phyloP scores from a whole-genome alignment of 2,329 filamentous ascomycete species.

The Camillea tinctor region DNA sequence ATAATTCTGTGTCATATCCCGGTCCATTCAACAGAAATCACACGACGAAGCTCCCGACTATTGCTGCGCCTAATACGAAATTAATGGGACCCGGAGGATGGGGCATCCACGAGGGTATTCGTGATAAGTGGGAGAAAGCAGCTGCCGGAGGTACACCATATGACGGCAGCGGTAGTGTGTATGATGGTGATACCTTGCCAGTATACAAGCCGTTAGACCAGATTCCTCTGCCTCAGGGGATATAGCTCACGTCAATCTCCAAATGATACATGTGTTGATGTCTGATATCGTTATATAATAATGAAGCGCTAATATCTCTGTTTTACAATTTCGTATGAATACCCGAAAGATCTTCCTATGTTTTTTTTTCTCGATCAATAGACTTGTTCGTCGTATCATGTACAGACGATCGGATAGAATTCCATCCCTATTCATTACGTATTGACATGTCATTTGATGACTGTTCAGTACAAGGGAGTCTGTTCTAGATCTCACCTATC shows the following conservation, averaged over 20 bases:
- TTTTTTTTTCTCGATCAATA: too few species aligned
- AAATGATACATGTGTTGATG: not conserved
- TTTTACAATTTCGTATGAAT: not conserved
- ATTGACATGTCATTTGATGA: too few species aligned
- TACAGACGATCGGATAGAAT: too few species aligned
- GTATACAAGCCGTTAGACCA: constrained; percentile 37
- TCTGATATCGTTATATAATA: too few species aligned
- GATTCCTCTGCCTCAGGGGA: constrained; percentile 6
- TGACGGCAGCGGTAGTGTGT: constrained; percentile 43
- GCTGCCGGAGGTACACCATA: constrained; percentile 40
- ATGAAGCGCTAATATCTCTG: not conserved
- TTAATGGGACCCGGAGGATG: constrained; percentile 43
- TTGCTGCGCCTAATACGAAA: constrained; percentile 43
- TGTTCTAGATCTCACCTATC: too few species aligned
- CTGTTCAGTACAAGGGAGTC: too few species aligned
- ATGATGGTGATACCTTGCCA: constrained; percentile 41
- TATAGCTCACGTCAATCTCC: not conserved
- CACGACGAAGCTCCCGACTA: constrained; percentile 26
- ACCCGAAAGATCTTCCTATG: too few species aligned
- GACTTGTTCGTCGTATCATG: too few species aligned
- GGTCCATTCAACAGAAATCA: constrained; percentile 40
- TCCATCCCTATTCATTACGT: too few species aligned
- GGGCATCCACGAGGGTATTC: constrained; percentile 36
- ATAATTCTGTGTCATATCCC: constrained; percentile 43
- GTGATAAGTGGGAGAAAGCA: constrained; percentile 31